phyloP scores from a whole-genome alignment of 2,329 filamentous ascomycete genomes.

The Arthrobotrys sphaeroides region DNA sequence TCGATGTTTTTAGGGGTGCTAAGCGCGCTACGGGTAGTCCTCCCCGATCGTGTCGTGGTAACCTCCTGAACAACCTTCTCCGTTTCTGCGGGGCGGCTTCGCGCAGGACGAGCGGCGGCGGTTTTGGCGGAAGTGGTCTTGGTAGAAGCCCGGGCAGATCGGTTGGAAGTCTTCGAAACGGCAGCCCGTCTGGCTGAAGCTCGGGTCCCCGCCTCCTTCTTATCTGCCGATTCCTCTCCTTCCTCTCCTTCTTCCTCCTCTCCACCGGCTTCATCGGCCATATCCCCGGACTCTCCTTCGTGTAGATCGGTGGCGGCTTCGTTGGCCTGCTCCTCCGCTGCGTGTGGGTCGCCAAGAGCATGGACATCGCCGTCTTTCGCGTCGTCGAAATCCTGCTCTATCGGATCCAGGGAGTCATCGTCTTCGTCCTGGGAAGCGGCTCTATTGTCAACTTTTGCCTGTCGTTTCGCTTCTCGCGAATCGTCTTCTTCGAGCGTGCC shows the following conservation, averaged over 20 bases:
- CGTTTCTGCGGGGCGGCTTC: slow-evolving; percentile 14
- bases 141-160: slow-evolving; percentile 1
- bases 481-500: slow-evolving; percentile 28
- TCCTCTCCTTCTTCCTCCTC: background rate
- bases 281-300: background rate
- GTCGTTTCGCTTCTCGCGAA: slow-evolving; percentile 40
- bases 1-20: slow-evolving; percentile 37
- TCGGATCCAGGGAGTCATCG: background rate
- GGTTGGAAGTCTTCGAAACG: slow-evolving; percentile 12
- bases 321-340: slow-evolving; percentile 1
- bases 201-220: slow-evolving; percentile 28
- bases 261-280: background rate
- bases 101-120: background rate
- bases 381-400: background rate
- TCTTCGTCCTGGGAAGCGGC: slow-evolving; percentile 14
- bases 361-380: slow-evolving; percentile 7
- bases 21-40: slow-evolving; percentile 42
- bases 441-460: slow-evolving; percentile 48
- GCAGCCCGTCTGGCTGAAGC: slow-evolving; percentile 33
- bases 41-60: slow-evolving; percentile 48
- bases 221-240: slow-evolving; percentile 9
- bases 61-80: slow-evolving; percentile 50
- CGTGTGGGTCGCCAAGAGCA: background rate
- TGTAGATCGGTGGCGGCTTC: background rate
- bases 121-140: slow-evolving; percentile 13